Conservation (phyloP, 2,329 filamentous ascomycete species). For the Epichloe glyceriae region DNA sequence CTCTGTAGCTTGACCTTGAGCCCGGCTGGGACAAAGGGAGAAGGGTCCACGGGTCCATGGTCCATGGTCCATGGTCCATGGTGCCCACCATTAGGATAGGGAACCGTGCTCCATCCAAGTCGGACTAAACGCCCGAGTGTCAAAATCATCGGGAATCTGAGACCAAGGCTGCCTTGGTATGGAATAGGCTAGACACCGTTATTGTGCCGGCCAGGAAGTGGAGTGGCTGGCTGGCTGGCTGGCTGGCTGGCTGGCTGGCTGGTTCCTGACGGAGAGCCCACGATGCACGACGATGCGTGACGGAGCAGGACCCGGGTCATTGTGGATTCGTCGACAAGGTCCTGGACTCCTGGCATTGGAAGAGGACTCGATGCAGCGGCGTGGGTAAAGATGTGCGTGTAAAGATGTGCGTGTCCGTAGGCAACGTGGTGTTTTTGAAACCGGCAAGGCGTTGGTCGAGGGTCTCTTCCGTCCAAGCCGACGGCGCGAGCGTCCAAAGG, state of each 20-base stretch:
- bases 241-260: not conserved
- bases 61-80: too few species aligned
- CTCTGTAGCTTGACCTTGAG: constrained; percentile 1
- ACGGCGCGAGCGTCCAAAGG: not conserved
- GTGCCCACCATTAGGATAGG: constrained; percentile 2
- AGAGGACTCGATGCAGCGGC: not conserved
- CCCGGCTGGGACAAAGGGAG: not conserved
- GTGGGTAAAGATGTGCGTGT: not conserved
- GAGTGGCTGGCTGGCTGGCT: not conserved
- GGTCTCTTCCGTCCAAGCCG: not conserved
- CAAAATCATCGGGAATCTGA: constrained; percentile 9
- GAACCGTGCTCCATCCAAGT: constrained; percentile 6
- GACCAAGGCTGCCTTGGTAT: constrained; percentile 8
- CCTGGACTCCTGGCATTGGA: not conserved
- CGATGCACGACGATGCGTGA: not conserved
- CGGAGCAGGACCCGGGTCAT: not conserved
- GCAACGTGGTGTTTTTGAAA: constrained; percentile 2
- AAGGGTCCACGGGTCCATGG: constrained; percentile 2
- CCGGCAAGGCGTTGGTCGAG: not conserved
- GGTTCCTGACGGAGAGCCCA: not conserved
- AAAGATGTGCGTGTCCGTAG: not conserved
- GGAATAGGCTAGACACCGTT: not conserved
- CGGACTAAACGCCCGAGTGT: constrained; percentile 3
- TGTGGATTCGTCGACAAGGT: not conserved
- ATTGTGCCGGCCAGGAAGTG: not conserved